Evolutionary conservation across 345 rosid species (phyloP).

Genomic region (Pistacia vera): DNA sequence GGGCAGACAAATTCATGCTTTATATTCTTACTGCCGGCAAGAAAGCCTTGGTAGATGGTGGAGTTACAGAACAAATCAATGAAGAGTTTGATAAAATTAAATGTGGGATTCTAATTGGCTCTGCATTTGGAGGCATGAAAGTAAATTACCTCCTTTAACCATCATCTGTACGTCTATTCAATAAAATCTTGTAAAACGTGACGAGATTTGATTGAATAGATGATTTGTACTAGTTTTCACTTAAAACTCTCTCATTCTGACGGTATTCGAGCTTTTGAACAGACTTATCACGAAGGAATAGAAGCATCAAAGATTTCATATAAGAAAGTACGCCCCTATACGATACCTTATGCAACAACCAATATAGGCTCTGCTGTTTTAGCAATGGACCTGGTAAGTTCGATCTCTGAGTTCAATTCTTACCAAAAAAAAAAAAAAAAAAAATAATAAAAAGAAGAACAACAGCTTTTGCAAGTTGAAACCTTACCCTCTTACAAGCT

Average conservation of each 20-base stretch:
- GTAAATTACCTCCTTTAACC: conserved; percentile 21
- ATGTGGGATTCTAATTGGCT: conserved; percentile 62
- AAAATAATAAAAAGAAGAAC: no score
- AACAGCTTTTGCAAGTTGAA: background rate
- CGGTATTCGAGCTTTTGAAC: conserved; percentile 14
- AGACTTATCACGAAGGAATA: conserved; percentile 52
- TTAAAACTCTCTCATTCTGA: background rate
- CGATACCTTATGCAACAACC: conserved; percentile 57
- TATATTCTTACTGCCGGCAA: conserved; percentile 60
- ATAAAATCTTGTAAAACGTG: background rate
- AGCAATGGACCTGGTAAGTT: conserved; percentile 55
- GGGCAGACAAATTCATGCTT: conserved; percentile 63
- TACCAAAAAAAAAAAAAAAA: no score
- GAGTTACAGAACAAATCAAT: conserved; percentile 47
- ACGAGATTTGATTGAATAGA: no score
- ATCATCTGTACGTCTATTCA: background rate
- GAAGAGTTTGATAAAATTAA: conserved; percentile 40
- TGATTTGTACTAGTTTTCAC: no score
- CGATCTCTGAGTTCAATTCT: background rate
- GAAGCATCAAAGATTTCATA: conserved; percentile 51
- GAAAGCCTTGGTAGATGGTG: conserved; percentile 63
- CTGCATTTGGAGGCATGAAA: conserved; percentile 60
- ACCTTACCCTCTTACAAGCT: background rate
- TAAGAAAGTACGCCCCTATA: conserved; percentile 56
- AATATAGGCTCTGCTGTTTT: conserved; percentile 62